Base-by-base conservation (phyloP, 345 rosid species). In the Chamaenerion angustifolium region DNA sequence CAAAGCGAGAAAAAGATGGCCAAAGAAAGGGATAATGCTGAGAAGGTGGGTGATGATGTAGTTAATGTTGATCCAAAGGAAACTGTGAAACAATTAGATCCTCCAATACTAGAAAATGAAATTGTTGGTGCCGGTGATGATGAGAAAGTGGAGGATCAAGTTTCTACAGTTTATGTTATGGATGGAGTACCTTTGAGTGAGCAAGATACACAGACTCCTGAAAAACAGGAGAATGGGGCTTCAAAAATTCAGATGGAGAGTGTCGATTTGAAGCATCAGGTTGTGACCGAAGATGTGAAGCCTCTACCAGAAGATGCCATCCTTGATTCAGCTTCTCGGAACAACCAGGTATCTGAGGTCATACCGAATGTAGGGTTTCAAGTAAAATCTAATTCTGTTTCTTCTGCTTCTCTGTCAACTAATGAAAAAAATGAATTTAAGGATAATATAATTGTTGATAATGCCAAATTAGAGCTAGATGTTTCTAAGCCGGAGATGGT, bases 311-410 rank as follows among this genome's bases (percentile, higher is more conserved):
- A 77, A 55, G 79, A 74, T 67, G 76, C 63, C 65, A 10, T 53
- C 75, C 68, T 49, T 61, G 84, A 71, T 58, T 48, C 65, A 23
- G 64, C 94, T 88, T 68, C 94, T 56, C 70, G 66, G 19, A 65
- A 60, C 56, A 77, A 77, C 82, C 97, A 88, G 99, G 99, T 93
- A 93, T 79, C 96, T 71, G 95, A 82, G 85, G 96, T 88, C 84
- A 93, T 74, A 94, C 76, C 86, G 59, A 74, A 55, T 75, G 71
- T 82, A 79, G 99, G 95, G 84, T 76, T 70, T 81, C 94, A 76
- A 85, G 90, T 85, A 88, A 88, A 82, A 82, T 93, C 86, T 82
- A 90, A 82, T 84, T 80, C 94, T 80, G 70, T 93, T 82, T 74
- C 86, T 93, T 72, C 90, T 85, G 95, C 88, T 93, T 85, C 78